Conservation (phyloP, 768 basidiomycete genomes). For the Tricholomella constricta region DNA sequence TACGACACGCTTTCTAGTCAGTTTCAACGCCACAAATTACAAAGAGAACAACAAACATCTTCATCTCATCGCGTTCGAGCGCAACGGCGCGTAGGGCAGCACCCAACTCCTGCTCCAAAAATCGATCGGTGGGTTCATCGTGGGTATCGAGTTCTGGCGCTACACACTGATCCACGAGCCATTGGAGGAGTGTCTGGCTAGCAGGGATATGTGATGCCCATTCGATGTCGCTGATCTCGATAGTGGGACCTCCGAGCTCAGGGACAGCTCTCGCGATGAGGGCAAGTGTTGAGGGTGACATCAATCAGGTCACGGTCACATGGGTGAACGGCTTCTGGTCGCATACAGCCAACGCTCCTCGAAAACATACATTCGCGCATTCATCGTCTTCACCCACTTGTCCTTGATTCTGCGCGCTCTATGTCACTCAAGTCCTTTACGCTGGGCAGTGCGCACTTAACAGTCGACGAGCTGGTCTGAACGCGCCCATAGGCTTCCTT, state of each 20-base stretch:
- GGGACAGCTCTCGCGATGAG: conserved; percentile 18
- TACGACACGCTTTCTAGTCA: not conserved
- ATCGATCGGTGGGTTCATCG: not conserved
- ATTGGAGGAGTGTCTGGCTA: conserved; percentile 32
- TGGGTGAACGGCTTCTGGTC: too few species aligned
- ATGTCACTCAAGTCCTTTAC: too few species aligned
- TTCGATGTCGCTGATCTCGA: conserved; percentile 30
- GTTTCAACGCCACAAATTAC: not conserved
- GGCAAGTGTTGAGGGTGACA: not conserved
- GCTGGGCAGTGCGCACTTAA: too few species aligned
- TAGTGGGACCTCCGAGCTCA: conserved; percentile 32
- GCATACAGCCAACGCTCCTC: too few species aligned
- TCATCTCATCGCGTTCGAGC: conserved; percentile 30
- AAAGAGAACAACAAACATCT: conserved; percentile 21
- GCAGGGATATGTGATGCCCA: conserved; percentile 34
- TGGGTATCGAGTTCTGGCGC: conserved; percentile 6
- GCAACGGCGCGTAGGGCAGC: conserved; percentile 30
- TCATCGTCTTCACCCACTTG: too few species aligned
- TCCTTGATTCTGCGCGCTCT: too few species aligned
- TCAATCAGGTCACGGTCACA: too few species aligned
- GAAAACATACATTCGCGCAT: too few species aligned
- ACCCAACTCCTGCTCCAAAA: conserved; percentile 1
- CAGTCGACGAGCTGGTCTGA: too few species aligned
- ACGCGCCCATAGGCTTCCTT: too few species aligned
- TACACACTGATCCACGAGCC: conserved; percentile 32